Evolutionary conservation across 2,329 filamentous ascomycete species (phyloP), one percentile per base, ranked within the genome.

Genomic region (Cercospora citrullina): DNA sequence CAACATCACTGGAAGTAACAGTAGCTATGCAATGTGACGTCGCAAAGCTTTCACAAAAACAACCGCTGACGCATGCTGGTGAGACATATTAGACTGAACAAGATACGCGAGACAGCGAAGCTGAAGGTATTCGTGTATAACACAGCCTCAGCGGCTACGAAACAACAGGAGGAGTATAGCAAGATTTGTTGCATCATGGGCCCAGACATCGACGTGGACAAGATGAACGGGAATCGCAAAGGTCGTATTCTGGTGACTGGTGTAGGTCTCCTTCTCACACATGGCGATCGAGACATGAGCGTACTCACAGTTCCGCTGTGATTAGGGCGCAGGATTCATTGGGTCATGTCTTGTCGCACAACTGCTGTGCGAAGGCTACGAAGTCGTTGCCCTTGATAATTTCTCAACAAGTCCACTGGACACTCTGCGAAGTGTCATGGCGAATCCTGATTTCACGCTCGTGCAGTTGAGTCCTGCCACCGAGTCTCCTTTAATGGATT

Each of bases 301-400:
- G 26, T 26, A 26, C 26, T 26, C 26, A 26, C 26, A 26, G 5
- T 26, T 26, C 26, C 5, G 26, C 26, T 26, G 26, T 26, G 26
- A 26, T 26, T 26, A 61, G 59, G 59, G 59, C 33, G 59, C 59
- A 28, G 59, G 59, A 9, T 61, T 61, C 36, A 61, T 61, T 14
- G 59, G 59, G 8, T 61, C 59, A 30, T 28, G 59, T 48, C 36
- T 61, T 12, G 59, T 61, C 1, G 9, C 23, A 9, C 30, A 28
- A 3, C 21, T 61, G 6, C 59, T 61, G 8, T 36, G 6, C 1
- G 28, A 61, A 18, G 59, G 59, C 28, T 14, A 61, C 59, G 8
- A 61, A 28, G 59, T 61, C 1, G 36, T 45, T 23, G 57, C 31
- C 16, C 57, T 60, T 10, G 57, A 60, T n/a, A 60, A 60, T 10